Evolutionary conservation across 805 yeast species (phyloP).

Genomic region (Wickerhamomyces ciferrii): DNA sequence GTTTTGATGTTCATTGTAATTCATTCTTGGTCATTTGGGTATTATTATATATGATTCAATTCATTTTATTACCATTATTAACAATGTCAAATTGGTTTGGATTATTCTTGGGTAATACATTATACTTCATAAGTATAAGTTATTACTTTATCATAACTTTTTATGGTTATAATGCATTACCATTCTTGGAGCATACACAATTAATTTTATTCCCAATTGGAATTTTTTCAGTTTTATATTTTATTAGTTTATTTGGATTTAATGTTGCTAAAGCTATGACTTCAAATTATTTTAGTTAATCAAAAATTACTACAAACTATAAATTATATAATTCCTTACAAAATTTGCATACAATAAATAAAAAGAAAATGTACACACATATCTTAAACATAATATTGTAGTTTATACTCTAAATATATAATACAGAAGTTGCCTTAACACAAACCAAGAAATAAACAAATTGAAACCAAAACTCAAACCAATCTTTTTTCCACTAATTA

Average conservation of each 20-base stretch:
- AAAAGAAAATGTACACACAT: not conserved
- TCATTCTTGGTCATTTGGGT: slow-evolving; percentile 82
- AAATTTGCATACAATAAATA: not conserved
- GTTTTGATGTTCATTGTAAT: slow-evolving; percentile 92
- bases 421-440: not conserved
- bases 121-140: slow-evolving; percentile 68
- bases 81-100: slow-evolving; percentile 61
- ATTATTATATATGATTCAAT: slow-evolving; percentile 66
- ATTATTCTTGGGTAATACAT: slow-evolving; percentile 69
- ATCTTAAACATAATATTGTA: no score
- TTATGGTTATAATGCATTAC: slow-evolving; percentile 81
- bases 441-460: not conserved
- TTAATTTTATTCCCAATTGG: slow-evolving; percentile 61
- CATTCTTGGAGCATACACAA: slow-evolving; percentile 60
- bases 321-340: not conserved
- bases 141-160: slow-evolving; percentile 80
- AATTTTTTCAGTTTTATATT: slow-evolving; percentile 49
- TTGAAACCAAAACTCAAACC: not conserved
- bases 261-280: slow-evolving; percentile 70
- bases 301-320: not conserved
- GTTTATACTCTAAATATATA: no score
- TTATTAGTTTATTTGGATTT: slow-evolving; percentile 59
- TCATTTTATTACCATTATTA: slow-evolving; percentile 67
- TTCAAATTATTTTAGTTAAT: slow-evolving; percentile 29
- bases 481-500: no score